Evolutionary conservation across 352 stramenopile genomes (phyloP).

Genomic region (Globisporangium sylvaticum): DNA sequence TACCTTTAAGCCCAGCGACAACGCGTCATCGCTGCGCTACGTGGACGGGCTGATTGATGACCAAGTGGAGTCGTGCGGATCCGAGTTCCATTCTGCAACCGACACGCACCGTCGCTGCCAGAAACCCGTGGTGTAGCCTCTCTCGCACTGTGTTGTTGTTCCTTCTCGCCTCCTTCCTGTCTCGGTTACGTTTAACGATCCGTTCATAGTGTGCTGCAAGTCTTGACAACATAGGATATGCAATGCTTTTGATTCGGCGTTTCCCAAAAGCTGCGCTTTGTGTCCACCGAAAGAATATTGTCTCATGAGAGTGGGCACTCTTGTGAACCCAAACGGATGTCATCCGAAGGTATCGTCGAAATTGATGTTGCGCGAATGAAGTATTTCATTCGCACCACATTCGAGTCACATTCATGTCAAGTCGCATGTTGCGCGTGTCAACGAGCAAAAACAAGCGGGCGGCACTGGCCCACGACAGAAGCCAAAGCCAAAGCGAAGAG

Average conservation of each 20-base stretch:
- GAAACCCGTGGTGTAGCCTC: background rate
- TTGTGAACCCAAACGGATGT: background rate
- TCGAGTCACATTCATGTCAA: background rate
- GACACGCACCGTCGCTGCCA: background rate
- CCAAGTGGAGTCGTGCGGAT: background rate
- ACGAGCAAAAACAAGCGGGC: conserved; percentile 2
- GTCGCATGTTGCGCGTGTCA: conserved; percentile 4
- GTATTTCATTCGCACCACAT: background rate
- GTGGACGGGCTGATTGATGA: background rate
- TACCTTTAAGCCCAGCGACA: background rate
- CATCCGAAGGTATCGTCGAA: background rate
- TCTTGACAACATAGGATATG: background rate
- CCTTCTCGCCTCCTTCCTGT: no score
- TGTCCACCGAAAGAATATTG: background rate
- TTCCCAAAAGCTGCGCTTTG: background rate
- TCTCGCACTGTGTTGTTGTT: no score
- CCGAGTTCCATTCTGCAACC: background rate
- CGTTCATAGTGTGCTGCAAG: background rate
- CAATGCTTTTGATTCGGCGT: background rate
- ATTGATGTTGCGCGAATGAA: background rate
- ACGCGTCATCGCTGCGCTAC: background rate
- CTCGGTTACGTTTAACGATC: background rate
- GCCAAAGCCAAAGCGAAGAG: background rate
- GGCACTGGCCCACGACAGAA: background rate
- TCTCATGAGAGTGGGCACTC: background rate